Evolutionary conservation across 768 basidiomycete genomes (phyloP), one percentile per base, ranked within the genome.

Genomic region (Tremella fuciformis): DNA sequence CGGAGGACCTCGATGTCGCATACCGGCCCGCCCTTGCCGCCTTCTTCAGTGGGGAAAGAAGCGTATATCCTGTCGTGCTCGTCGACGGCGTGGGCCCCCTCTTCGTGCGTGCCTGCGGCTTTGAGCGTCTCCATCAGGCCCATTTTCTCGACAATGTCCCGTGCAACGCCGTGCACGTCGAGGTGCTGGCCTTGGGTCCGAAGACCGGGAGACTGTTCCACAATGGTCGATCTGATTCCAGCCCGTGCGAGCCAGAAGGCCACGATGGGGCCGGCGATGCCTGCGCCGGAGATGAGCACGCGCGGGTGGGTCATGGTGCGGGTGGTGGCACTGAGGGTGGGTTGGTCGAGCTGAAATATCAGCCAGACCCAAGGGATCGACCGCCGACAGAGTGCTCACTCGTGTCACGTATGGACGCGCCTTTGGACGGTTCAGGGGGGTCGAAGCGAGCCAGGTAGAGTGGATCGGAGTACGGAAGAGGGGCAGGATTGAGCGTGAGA

Each of bases 1-100:
- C 74, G 53, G 15, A 72, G 52, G 29, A 76, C 69, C 63, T 76
- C 74, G 26, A 49, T 54, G 1, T 67, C 70, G n/a, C 58, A 42
- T 9, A 53, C 46, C 13, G 51, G 37, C 9, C 37, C 22, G 3
- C 49, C 56, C 13, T 13, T 15, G 16, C 44, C 25, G 34, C 24
- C 25, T 24, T 26, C 42, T 16, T 41, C 48, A 19, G 56, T 50
- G 0, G 63, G 62, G 48, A 74, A 58, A 2, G 22, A 16, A 7
- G 57, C 70, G 15, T 59, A 66, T 0, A 37, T 29, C 37, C 34
- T 42, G 2, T 65, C 68, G 9, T 51, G 19, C 3, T 50, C 15
- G 16, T 62, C 63, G 41, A 70, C 59, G 25, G 72, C 60, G n/a
- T 55, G 25, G 8, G 62, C 50, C 0, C 74, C 74, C 26, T 52